A percentile compares a stretch with the other conserved stretches of the same genome.
These are phyloP conservation scores for Neoboletus subvelutipes DNA, from an alignment of 768 basidiomycete species.

Conservation along the genomic window DNA sequence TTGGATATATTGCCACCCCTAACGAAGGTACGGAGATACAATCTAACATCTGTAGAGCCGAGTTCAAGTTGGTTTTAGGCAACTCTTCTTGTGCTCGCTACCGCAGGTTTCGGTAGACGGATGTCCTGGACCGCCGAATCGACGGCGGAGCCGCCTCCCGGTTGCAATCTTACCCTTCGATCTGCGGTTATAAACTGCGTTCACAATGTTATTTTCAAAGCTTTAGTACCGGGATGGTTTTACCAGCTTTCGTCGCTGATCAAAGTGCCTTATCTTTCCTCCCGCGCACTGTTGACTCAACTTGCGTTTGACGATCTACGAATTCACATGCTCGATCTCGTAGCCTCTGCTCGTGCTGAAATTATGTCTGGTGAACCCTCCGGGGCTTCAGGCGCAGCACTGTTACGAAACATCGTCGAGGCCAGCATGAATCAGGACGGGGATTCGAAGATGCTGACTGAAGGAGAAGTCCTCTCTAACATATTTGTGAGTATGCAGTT, in stretches of 20 bases:
- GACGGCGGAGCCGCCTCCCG: constrained; percentile 22
- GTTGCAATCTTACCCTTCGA: constrained; percentile 37
- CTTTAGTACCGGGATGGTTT: constrained; percentile 36
- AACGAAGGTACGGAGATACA: constrained; percentile 12
- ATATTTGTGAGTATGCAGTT: constrained; percentile 40
- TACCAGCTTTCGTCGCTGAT: constrained; percentile 21
- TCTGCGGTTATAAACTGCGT: constrained; percentile 31
- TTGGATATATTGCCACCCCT: constrained; percentile 14
- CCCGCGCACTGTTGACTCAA: constrained; percentile 27
- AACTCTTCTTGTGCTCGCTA: constrained; percentile 40
- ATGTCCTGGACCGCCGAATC: constrained; percentile 35
- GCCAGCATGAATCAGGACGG: constrained; percentile 44
- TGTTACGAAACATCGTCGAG: constrained; percentile 46
- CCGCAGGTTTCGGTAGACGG: constrained; percentile 43
- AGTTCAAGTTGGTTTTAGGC: constrained; percentile 17
- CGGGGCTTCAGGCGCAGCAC: constrained; percentile 31
- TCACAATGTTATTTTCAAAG: constrained; percentile 29
- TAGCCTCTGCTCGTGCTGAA: constrained; percentile 38
- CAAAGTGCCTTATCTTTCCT: constrained; percentile 38
- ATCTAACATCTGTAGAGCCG: neutral
- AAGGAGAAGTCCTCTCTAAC: constrained; percentile 48
- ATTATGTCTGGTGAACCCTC: constrained; percentile 30
- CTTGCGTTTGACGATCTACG: constrained; percentile 39
- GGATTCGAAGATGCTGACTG: constrained; percentile 34
- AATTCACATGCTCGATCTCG: constrained; percentile 42